Evolutionary conservation across 2,329 filamentous ascomycete genomes (phyloP), one percentile per base, ranked within the genome.

Genomic region (Paracorniculantispora psalliotae): DNA sequence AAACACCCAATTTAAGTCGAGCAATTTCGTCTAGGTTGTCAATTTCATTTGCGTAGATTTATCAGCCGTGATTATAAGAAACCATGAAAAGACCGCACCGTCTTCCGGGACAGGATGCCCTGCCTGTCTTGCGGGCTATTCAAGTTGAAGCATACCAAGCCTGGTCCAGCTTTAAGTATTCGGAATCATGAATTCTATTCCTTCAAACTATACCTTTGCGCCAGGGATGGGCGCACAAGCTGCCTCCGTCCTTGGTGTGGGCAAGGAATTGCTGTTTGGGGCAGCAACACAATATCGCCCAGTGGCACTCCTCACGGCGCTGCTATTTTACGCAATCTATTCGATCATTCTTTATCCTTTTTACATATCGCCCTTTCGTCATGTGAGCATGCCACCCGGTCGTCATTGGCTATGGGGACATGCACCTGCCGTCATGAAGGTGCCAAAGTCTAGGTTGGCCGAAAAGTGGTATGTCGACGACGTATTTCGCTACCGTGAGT

Each of bases 391-490:
- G 48, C 79, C 80, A 0, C 62, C 65, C 2, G 72, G 69, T 23
- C 72, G 71, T 44, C 75, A 77, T 43, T 82, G 73, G 69, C 69
- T 78, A 28, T 72, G 77, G 60, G 81, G 81, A 15, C 79, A 83
- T 48, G 78, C 72, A 35, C 57, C 62, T 28, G 71, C 64, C 57
- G 79, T 83, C 26, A 37, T 66, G 15, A 63, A 62, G 0, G 64
- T 75, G 50, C 70, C 76, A 5, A 76, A 73, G 0, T 80, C 78
- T 2, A 66, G 69, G 25, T 79, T 80, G 2, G 72, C 75, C 69
- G 70, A 75, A 58, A 73, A 79, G 52, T 83, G 81, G 81, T 83
- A 70, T 37, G 68, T 67, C 19, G 67, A 75, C 37, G n/a, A 69
- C 10, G 4, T 9, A 15, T 15, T 9, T 37, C 33, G 33, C 33